Evolutionary conservation across 2,329 filamentous ascomycete genomes (phyloP), one percentile per base, ranked within the genome.

Genomic region (Paecilomyces fulvus): DNA sequence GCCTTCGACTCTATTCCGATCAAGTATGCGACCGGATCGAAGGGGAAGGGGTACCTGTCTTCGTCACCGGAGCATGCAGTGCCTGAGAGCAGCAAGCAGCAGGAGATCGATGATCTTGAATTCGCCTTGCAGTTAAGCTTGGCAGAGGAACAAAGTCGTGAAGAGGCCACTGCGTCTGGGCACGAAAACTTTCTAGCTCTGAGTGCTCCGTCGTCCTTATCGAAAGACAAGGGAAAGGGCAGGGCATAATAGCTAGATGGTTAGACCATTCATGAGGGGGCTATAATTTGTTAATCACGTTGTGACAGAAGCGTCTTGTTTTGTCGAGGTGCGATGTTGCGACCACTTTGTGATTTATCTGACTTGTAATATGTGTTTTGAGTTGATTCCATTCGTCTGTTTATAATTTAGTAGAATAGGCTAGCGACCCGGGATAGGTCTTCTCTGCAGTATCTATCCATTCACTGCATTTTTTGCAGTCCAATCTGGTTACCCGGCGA

Each of bases 61-160:
- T 61, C 65, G n/a, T 62, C 63, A 7, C 49, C 58, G 20, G 59
- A 59, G 12, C 51, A 57, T 1, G 54, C 56, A 5, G 60, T 64
- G 55, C 61, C 69, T 17, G 71, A 69, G 59, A 65, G 73, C 60
- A 70, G 74, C 66, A 61, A 72, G 64, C 63, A 77, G 66, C 62
- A 71, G 43, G 80, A 83, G 63, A 70, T 81, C 59, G 77, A 78
- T 49, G 83, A 86, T 67, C 64, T 87, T 30, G 81, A 85, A 58
- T 82, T 83, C 65, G 83, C 83, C 0, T 70, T 86, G 59, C 82
- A 83, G 66, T 66, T 86, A 25, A 86, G 84, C 66, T 72, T 86
- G 52, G 83, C 78, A 0, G 83, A 86, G 63, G 79, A 83, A 61
- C 73, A 80, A 65, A 81, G 79, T 64, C 70, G 74, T 49, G 69